These are phyloP conservation scores for Prunus davidiana DNA, from an alignment of 306 rosid genomes.

Conservation along the genomic window DNA sequence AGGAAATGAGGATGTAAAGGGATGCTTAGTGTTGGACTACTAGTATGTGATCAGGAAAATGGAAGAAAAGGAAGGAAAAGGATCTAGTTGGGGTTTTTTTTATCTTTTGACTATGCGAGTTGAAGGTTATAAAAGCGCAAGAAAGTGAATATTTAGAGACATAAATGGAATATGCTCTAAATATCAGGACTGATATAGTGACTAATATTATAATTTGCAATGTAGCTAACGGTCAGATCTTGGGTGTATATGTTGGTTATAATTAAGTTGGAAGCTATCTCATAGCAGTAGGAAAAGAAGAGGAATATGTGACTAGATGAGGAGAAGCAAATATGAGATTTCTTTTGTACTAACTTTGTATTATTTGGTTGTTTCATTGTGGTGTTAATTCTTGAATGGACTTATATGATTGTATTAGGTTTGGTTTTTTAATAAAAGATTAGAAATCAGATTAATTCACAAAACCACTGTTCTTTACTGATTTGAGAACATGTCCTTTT, in stretches of 20 bases:
- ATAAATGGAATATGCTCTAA: background rate
- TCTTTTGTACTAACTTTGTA: background rate
- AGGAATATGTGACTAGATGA: background rate
- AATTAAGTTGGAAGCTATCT: background rate
- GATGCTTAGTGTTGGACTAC: background rate
- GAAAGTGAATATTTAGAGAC: background rate
- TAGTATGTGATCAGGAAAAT: background rate
- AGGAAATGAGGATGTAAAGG: background rate
- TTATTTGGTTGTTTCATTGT: background rate
- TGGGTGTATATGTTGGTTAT: background rate
- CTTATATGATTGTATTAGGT: background rate
- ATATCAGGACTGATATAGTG: background rate
- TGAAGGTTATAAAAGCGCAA: background rate
- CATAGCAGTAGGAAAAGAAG: background rate
- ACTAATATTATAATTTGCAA: background rate
- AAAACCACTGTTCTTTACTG: background rate
- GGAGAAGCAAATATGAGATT: background rate
- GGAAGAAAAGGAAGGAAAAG: background rate
- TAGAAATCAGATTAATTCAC: background rate
- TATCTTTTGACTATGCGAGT: background rate
- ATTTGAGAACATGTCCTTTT: background rate
- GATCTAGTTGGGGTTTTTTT: background rate
- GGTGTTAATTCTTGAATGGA: background rate
- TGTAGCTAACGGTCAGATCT: background rate
- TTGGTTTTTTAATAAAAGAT: background rate